A percentile compares a stretch with the other conserved stretches of the same genome.
phyloP scores from a whole-genome alignment of 169 alveolate genomes.

The Plasmodium gallinaceum region DNA sequence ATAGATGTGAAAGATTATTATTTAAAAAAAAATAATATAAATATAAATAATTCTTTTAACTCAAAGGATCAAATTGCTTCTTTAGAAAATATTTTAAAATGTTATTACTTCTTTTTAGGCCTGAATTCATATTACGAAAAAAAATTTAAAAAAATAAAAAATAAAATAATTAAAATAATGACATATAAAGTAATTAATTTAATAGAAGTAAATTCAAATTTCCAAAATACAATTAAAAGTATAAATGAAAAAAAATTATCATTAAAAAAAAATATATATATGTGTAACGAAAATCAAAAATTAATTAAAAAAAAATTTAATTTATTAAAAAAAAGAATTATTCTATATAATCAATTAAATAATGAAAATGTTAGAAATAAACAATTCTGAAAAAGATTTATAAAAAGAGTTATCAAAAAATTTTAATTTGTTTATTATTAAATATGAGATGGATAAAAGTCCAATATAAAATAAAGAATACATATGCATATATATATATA shows the following conservation, averaged over 20 bases:
- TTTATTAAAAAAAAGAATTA: slow-evolving; percentile 20
- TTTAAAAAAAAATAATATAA: slow-evolving; percentile 46
- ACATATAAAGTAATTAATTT: slow-evolving; percentile 31
- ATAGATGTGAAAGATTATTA: slow-evolving; percentile 66
- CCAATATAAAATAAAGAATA: not conserved
- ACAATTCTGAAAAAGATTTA: not conserved
- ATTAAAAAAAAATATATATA: slow-evolving; percentile 13
- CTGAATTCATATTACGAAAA: slow-evolving; percentile 58
- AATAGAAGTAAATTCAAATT: slow-evolving; percentile 9
- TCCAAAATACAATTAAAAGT: slow-evolving; percentile 38
- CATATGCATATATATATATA: not conserved
- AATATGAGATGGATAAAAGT: not conserved
- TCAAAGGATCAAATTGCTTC: slow-evolving; percentile 8
- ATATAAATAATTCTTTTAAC: slow-evolving; percentile 8
- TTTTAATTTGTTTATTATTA: not conserved
- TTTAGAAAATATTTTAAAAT: slow-evolving; percentile 24
- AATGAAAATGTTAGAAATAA: slow-evolving; percentile 11
- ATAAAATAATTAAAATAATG: slow-evolving; percentile 15
- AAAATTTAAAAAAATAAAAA: slow-evolving; percentile 62
- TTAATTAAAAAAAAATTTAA: slow-evolving; percentile 39
- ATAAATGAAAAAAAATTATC: slow-evolving; percentile 26
- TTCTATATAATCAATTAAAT: slow-evolving; percentile 15
- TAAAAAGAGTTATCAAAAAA: too few relatives aligned
- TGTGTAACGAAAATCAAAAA: slow-evolving; percentile 39
- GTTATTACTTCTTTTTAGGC: slow-evolving; percentile 45